Evolutionary conservation across 345 rosid genomes (phyloP).

Genomic region (Populus deltoides): DNA sequence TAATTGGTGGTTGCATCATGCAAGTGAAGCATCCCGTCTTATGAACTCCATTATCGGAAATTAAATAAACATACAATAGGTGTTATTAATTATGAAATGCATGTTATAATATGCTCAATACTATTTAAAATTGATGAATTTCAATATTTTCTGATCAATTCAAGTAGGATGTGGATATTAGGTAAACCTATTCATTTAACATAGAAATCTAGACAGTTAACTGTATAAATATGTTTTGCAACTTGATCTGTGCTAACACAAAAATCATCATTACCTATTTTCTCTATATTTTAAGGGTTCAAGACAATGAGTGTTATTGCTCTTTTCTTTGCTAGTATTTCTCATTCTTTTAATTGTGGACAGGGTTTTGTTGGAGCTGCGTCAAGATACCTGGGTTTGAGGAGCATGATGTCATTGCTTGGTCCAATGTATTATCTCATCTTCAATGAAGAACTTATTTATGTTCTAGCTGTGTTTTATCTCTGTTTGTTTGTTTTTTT

Average conservation of each 20-base stretch:
- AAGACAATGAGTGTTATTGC: not conserved
- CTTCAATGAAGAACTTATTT: not conserved
- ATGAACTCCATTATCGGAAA: not conserved
- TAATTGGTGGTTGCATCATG: not conserved
- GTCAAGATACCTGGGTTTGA: slow-evolving; percentile 82
- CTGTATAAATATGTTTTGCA: not conserved
- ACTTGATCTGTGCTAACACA: not conserved
- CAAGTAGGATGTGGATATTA: not conserved
- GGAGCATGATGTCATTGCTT: slow-evolving; percentile 64
- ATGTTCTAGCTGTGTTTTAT: slow-evolving; percentile 7
- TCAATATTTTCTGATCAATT: not conserved
- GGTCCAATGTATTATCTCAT: slow-evolving; percentile 68
- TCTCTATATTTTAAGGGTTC: not conserved
- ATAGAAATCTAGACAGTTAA: not conserved
- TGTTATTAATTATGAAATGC: not conserved
- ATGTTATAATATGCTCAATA: not conserved
- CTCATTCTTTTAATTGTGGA: slow-evolving; percentile 5
- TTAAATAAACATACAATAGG: not conserved
- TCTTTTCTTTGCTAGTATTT: not conserved
- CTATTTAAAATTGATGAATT: too few relatives aligned
- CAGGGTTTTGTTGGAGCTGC: slow-evolving; percentile 92
- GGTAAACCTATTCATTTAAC: not conserved
- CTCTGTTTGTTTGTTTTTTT: too few relatives aligned
- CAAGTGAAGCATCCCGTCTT: not conserved
- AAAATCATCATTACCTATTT: not conserved